A percentile compares a stretch with the other conserved stretches of the same genome.
These are phyloP conservation scores for Leccinum disarticulatum DNA, from an alignment of 768 basidiomycete genomes.

Conservation along the genomic window DNA sequence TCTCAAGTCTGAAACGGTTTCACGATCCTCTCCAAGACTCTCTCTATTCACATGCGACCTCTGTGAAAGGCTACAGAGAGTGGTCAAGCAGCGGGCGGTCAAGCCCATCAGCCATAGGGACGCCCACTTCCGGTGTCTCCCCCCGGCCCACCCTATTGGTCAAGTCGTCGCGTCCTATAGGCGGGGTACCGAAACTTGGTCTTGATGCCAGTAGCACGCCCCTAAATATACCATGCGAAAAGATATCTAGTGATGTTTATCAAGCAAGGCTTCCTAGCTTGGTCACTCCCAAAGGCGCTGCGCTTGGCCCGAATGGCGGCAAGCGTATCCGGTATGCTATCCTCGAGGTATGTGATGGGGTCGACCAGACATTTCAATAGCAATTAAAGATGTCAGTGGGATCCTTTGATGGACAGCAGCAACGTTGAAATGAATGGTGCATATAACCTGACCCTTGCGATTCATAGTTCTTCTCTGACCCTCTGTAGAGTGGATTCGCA, in stretches of 20 bases:
- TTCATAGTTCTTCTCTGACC: slow-evolving; percentile 2
- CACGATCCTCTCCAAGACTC: slow-evolving; percentile 90
- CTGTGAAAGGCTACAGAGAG: slow-evolving; percentile 75
- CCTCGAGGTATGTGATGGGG: slow-evolving; percentile 57
- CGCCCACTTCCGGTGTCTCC: slow-evolving; percentile 5
- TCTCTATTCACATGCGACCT: slow-evolving; percentile 75
- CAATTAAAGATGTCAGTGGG: slow-evolving; percentile 55
- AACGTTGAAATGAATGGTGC: slow-evolving; percentile 82
- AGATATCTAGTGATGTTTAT: slow-evolving; percentile 45
- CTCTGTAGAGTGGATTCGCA: slow-evolving; percentile 78
- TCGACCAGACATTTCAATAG: neutral
- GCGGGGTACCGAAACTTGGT: slow-evolving; percentile 39
- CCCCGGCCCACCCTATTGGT: slow-evolving; percentile 51
- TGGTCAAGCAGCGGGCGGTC: slow-evolving; percentile 71
- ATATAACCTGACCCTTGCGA: neutral
- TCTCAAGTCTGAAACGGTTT: slow-evolving; percentile 81
- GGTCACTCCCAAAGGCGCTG: slow-evolving; percentile 71
- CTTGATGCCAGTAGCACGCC: slow-evolving; percentile 26
- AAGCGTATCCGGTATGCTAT: slow-evolving; percentile 86
- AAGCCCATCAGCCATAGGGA: slow-evolving; percentile 38
- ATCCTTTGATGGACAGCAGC: slow-evolving; percentile 84
- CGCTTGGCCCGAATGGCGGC: slow-evolving; percentile 55
- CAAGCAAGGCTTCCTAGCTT: slow-evolving; percentile 74
- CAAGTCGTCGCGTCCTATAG: slow-evolving; percentile 70
- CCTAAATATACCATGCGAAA: slow-evolving; percentile 37